These are phyloP conservation scores for Cladosporium oxysporum DNA, from an alignment of 2,329 filamentous ascomycete genomes.

Conservation along the genomic window DNA sequence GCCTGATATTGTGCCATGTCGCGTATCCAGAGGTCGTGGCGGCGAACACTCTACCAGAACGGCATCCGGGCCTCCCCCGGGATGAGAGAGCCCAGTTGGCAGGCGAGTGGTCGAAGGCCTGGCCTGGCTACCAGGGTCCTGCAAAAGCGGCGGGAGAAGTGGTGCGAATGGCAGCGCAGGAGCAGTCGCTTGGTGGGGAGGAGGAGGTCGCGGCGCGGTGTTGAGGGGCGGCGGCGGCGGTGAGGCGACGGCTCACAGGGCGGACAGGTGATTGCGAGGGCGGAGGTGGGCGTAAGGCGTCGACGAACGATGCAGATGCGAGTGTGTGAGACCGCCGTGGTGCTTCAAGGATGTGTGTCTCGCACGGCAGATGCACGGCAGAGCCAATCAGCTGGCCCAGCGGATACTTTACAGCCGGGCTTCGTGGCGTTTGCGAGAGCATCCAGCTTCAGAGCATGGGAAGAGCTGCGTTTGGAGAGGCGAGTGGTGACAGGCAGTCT, in stretches of 20 bases:
- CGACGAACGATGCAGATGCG: not conserved
- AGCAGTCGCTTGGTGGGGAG: not conserved
- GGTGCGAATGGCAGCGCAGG: constrained; percentile 1
- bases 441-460: not conserved
- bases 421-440: not conserved
- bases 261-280: not conserved
- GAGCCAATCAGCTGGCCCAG: constrained; percentile 9
- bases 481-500: not conserved
- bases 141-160: not conserved
- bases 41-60: constrained; percentile 20
- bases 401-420: not conserved
- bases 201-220: constrained; percentile 1
- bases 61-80: constrained; percentile 27
- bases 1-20: constrained; percentile 65
- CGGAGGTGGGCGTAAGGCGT: not conserved
- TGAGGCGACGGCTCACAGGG: constrained; percentile 12
- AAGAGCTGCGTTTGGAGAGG: not conserved
- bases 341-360: constrained; percentile 4
- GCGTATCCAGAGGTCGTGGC: constrained; percentile 23
- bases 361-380: constrained; percentile 4
- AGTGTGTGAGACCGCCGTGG: constrained; percentile 1
- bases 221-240: constrained; percentile 17
- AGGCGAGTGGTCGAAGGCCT: not conserved
- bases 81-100: constrained; percentile 18
- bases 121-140: constrained; percentile 1